A percentile compares a stretch with the other conserved stretches of the same genome.
Evolutionary conservation across 805 yeast species (phyloP).

Genomic region (Teunomyces gatunensis): DNA sequence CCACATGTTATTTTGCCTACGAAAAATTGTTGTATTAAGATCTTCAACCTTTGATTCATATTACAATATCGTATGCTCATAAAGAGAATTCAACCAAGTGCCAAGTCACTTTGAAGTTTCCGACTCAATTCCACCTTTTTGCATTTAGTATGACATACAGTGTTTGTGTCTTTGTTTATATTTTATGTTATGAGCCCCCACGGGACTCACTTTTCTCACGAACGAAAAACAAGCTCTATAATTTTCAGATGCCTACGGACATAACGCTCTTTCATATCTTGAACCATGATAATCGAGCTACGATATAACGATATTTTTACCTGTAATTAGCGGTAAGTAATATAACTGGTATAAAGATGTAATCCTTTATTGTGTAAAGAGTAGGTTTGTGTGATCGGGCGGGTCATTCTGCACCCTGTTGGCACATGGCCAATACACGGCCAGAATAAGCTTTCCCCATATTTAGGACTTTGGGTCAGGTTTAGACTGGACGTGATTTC

Average conservation of each 20-base stretch:
- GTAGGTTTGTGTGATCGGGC: no score
- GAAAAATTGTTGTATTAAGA: background rate
- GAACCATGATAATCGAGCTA: background rate
- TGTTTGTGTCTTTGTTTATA: background rate
- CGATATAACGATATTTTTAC: background rate
- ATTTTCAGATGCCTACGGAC: background rate
- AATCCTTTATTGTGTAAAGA: no score
- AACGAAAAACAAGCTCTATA: background rate
- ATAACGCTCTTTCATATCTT: background rate
- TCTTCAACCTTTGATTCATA: no score
- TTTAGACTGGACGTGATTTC: slow-evolving; percentile 1
- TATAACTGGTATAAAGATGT: no score
- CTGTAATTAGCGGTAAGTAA: no score
- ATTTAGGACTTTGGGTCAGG: background rate
- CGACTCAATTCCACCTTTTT: no score
- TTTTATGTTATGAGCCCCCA: background rate
- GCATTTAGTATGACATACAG: no score
- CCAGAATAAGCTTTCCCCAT: background rate
- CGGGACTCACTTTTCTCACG: background rate
- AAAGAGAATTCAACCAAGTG: no score
- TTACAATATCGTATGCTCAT: no score
- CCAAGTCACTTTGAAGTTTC: no score
- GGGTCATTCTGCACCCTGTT: no score
- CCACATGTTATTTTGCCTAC: background rate
- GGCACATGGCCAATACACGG: background rate